These are phyloP conservation scores for Deinandra increscens DNA, from an alignment of 129 eudicot species.

Conservation along the genomic window DNA sequence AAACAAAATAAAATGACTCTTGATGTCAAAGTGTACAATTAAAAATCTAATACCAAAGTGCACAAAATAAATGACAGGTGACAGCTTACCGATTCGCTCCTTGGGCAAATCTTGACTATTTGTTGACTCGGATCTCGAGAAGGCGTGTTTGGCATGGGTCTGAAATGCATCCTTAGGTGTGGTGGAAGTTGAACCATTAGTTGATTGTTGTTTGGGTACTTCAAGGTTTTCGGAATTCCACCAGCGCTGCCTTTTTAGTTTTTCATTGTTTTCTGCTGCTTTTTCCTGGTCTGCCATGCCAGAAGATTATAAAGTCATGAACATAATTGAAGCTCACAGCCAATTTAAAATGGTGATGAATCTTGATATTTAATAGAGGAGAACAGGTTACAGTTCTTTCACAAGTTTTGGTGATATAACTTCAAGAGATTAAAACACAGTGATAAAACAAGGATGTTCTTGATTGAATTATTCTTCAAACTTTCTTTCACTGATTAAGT, in stretches of 20 bases:
- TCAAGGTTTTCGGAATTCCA: conserved; percentile 63
- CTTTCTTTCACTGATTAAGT: conserved; percentile 1
- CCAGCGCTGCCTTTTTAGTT: conserved; percentile 63
- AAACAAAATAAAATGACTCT: background rate
- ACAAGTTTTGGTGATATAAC: background rate
- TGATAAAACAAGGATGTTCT: background rate
- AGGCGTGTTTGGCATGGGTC: conserved; percentile 37
- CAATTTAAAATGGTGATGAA: background rate
- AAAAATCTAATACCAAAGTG: background rate
- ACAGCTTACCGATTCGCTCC: conserved; percentile 75
- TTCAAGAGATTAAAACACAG: background rate
- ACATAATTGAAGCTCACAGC: background rate
- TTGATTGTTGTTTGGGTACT: conserved; percentile 38
- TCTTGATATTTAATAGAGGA: too few relatives aligned
- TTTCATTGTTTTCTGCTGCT: conserved; percentile 42
- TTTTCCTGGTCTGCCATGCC: conserved; percentile 48
- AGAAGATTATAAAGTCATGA: conserved; percentile 6
- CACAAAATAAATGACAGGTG: background rate
- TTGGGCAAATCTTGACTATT: conserved; percentile 54
- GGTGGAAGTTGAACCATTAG: conserved; percentile 37
- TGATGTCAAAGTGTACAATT: background rate
- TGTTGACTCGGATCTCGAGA: conserved; percentile 51
- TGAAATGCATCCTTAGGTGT: conserved; percentile 49
- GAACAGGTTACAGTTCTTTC: conserved; percentile 3
- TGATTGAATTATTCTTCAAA: background rate